Conservation (phyloP, 2,329 filamentous ascomycete genomes). For the Biscogniauxia marginata region DNA sequence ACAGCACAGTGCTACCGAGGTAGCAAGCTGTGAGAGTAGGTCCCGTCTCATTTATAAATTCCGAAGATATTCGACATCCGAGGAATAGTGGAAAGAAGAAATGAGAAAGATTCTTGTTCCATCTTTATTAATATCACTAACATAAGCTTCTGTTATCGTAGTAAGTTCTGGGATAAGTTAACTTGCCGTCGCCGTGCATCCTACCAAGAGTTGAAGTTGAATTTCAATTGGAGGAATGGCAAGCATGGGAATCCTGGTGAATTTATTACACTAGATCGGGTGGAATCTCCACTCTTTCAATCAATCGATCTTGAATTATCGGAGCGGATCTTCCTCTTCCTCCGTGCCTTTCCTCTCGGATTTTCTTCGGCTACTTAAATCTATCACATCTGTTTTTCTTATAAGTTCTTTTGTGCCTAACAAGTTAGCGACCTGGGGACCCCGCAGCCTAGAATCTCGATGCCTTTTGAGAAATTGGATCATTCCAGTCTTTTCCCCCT, state of each 20-base stretch:
- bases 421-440: neutral
- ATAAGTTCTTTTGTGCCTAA: too few relatives aligned
- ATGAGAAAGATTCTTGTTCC: neutral
- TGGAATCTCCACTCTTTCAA: neutral
- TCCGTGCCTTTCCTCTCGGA: neutral
- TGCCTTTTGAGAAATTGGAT: neutral
- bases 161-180: neutral
- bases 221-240: neutral
- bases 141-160: neutral
- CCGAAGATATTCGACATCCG: neutral
- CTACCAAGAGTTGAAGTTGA: neutral
- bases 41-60: too few relatives aligned
- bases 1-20: neutral
- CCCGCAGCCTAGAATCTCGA: neutral
- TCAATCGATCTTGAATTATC: neutral
- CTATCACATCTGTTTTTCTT: too few relatives aligned
- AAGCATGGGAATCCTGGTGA: neutral
- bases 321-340: neutral
- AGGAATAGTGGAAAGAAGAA: neutral
- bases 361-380: too few relatives aligned
- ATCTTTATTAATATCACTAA: neutral
- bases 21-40: too few relatives aligned
- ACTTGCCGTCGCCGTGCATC: too few relatives aligned
- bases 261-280: neutral
- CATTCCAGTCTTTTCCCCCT: neutral